Conservation (phyloP, 805 yeast species). For the Suhomyces tanzawaensis region DNA sequence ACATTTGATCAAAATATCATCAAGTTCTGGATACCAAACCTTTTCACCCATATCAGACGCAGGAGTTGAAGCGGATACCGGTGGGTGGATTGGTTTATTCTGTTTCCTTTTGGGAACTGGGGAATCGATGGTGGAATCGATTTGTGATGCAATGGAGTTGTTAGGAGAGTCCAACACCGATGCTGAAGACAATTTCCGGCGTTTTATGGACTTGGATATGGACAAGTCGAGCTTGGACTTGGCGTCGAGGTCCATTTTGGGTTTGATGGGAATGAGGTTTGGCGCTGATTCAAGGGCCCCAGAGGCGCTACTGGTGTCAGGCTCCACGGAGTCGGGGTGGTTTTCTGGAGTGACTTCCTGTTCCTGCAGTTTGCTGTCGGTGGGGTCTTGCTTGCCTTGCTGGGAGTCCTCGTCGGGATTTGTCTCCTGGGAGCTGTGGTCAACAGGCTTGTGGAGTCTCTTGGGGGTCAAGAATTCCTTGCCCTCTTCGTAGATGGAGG, state of each 20-base stretch:
- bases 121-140: constrained; percentile 28
- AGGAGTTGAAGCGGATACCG: not conserved
- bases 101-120: constrained; percentile 16
- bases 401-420: not conserved
- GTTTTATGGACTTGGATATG: constrained; percentile 7
- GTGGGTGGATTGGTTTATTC: not conserved
- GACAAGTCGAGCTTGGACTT: constrained; percentile 5
- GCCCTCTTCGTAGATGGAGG: constrained; percentile 27
- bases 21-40: constrained; percentile 38
- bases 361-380: not conserved
- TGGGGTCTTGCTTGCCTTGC: not conserved
- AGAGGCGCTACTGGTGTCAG: not conserved
- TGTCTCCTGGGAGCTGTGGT: not conserved
- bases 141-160: constrained; percentile 34
- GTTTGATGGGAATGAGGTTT: constrained; percentile 9
- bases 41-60: constrained; percentile 11
- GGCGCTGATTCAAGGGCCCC: constrained; percentile 10
- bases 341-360: not conserved
- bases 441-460: constrained; percentile 17
- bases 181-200: constrained; percentile 8
- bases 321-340: not conserved
- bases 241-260: constrained; percentile 4
- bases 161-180: constrained; percentile 30
- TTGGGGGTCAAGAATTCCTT: constrained; percentile 33
- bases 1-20: constrained; percentile 34